phyloP scores from a whole-genome alignment of 1,139 yeast genomes.

The Magnusiomyces tetraspermus region DNA sequence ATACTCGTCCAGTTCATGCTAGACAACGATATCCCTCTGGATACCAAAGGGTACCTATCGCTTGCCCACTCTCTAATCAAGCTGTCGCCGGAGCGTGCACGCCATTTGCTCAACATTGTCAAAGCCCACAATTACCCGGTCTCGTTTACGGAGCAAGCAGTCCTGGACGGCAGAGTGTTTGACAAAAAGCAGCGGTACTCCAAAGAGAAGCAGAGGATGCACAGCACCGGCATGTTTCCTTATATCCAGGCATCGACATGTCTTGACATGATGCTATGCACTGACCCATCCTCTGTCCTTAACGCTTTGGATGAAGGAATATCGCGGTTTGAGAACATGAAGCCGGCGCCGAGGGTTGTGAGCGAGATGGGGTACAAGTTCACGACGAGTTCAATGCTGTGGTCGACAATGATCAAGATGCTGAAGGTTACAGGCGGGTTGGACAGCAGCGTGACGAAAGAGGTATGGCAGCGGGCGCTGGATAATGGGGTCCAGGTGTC shows the following conservation, averaged over 20 bases:
- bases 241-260: slow-evolving; percentile 18
- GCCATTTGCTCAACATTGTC: slow-evolving; percentile 18
- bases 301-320: slow-evolving; percentile 10
- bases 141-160: slow-evolving; percentile 19
- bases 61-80: slow-evolving; percentile 22
- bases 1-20: too few relatives aligned
- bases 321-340: neutral
- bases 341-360: neutral
- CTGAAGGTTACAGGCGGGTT: neutral
- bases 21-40: too few relatives aligned
- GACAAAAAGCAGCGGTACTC: neutral
- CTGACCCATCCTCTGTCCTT: slow-evolving; percentile 7
- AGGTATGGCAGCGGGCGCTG: neutral
- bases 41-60: slow-evolving; percentile 28
- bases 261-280: slow-evolving; percentile 11
- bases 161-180: slow-evolving; percentile 5
- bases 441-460: neutral
- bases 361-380: neutral
- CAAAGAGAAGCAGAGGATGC: neutral
- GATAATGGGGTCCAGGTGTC: neutral
- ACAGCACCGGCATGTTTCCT: slow-evolving; percentile 20
- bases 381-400: neutral
- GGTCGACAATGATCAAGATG: neutral
- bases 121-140: slow-evolving; percentile 21
- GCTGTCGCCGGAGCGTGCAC: slow-evolving; percentile 18